Base-by-base conservation (phyloP, 139 green algal genomes). In the Coelastrella sp. region DNA sequence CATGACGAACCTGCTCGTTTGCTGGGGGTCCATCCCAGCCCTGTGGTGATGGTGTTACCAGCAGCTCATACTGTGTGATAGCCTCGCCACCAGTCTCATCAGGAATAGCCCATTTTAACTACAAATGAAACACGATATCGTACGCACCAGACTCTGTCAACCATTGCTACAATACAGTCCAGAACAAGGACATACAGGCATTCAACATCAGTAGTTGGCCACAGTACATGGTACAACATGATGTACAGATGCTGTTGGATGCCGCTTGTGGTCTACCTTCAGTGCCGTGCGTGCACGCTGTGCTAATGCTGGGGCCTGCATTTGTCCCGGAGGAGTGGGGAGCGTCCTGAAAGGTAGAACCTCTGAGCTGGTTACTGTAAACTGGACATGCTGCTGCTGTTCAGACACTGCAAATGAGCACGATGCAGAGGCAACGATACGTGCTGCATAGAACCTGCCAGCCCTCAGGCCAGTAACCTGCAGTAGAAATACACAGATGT, bases 101-200 rank as follows among this genome's bases (percentile, higher is more conserved):
- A 0, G 93, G 93, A 40, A 89, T 63, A 17, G 41, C 72, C 91
- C 92, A 96, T 71, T 94, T 93, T 32, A 96, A 83, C 91, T 96
- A 87, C 88, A 51, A 6, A 2, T 3, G 30, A 4, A 79, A n/a
- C n/a, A n/a, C n/a, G n/a, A n/a, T n/a, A n/a, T n/a, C n/a, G n/a
- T n/a, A n/a, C n/a, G n/a, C n/a, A n/a, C n/a, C n/a, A n/a, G n/a
- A n/a, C n/a, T n/a, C n/a, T n/a, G n/a, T n/a, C n/a, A n/a, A n/a
- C n/a, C n/a, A n/a, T n/a, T n/a, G n/a, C n/a, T n/a, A n/a, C n/a
- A n/a, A n/a, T n/a, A n/a, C n/a, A n/a, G n/a, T n/a, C n/a, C n/a
- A n/a, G n/a, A n/a, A n/a, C n/a, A n/a, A n/a, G n/a, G n/a, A n/a
- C n/a, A n/a, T n/a, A n/a, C n/a, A n/a, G n/a, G n/a, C n/a, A n/a